A percentile compares a stretch with the other conserved stretches of the same genome.
phyloP scores from a whole-genome alignment of 1,284 basidiomycete genomes.

The Cerioporus squamosus region DNA sequence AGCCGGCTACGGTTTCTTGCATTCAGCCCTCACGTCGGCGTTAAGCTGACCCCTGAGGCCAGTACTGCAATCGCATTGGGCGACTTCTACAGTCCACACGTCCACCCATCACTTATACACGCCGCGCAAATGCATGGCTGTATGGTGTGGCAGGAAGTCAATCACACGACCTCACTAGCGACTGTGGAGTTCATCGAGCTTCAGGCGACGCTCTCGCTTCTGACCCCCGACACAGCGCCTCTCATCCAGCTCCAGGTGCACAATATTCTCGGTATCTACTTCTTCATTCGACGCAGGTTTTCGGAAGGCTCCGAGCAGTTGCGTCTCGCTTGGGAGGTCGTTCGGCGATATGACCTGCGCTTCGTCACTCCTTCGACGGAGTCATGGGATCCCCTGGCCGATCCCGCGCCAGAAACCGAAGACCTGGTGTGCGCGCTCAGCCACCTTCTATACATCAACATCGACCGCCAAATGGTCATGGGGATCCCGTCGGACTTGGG shows the following conservation, averaged over 20 bases:
- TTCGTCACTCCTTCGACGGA: background rate
- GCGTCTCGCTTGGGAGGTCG: background rate
- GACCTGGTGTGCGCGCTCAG: background rate
- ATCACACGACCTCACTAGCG: background rate
- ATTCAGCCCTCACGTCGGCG: background rate
- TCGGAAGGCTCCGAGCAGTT: background rate
- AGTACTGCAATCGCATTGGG: background rate
- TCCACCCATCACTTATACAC: constrained; percentile 1
- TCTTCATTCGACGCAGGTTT: background rate
- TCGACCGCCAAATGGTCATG: background rate
- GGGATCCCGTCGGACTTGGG: background rate
- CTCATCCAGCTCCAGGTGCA: background rate
- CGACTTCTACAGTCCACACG: background rate
- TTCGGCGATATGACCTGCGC: background rate
- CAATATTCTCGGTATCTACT: background rate
- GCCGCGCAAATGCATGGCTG: background rate
- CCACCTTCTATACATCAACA: background rate
- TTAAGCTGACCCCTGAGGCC: background rate
- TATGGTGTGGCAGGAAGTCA: background rate
- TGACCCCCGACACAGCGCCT: background rate
- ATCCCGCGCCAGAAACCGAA: background rate
- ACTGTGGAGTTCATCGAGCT: background rate
- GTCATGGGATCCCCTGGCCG: background rate
- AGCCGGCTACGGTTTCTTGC: background rate
- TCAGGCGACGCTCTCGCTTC: background rate